Percentiles rank a stretch among this genome's conserved stretches.
These are phyloP conservation scores for Ogataea pini DNA, from an alignment of 805 yeast genomes.

Conservation along the genomic window DNA sequence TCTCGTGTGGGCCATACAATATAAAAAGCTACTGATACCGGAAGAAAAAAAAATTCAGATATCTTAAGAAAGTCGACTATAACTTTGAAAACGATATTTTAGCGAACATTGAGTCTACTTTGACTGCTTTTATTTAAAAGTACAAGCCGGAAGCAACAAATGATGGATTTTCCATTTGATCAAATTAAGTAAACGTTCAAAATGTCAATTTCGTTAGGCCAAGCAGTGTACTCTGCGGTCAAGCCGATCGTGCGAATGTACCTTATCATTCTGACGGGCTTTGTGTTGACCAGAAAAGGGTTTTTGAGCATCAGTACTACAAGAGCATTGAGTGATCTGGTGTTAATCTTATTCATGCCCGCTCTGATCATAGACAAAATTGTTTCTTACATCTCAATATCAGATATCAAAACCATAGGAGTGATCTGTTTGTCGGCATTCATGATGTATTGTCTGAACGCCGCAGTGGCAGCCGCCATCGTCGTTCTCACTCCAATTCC, in stretches of 20 bases:
- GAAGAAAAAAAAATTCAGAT: not conserved
- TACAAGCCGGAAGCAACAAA: too few species aligned
- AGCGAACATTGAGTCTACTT: too few species aligned
- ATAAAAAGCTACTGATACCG: not conserved
- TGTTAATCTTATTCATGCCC: slow-evolving; percentile 64
- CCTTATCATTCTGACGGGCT: slow-evolving; percentile 69
- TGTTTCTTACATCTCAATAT: slow-evolving; percentile 57
- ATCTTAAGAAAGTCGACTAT: not conserved
- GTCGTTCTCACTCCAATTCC: slow-evolving; percentile 49
- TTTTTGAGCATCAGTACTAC: slow-evolving; percentile 63
- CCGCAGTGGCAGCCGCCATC: slow-evolving; percentile 43
- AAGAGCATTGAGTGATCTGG: slow-evolving; percentile 62
- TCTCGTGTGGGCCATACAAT: not conserved
- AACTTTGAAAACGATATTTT: not conserved
- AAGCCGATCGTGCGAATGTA: slow-evolving; percentile 79
- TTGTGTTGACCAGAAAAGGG: slow-evolving; percentile 55
- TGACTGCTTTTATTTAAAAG: too few species aligned
- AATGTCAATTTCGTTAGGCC: slow-evolving; percentile 28
- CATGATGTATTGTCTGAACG: slow-evolving; percentile 53
- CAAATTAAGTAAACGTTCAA: not conserved
- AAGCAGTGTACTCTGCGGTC: slow-evolving; percentile 49
- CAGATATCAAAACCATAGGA: slow-evolving; percentile 70
- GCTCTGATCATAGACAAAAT: slow-evolving; percentile 64
- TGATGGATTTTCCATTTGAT: too few species aligned
- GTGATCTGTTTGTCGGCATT: slow-evolving; percentile 56